phyloP scores from a whole-genome alignment of 345 rosid species.

The Boechera divaricarpa region DNA sequence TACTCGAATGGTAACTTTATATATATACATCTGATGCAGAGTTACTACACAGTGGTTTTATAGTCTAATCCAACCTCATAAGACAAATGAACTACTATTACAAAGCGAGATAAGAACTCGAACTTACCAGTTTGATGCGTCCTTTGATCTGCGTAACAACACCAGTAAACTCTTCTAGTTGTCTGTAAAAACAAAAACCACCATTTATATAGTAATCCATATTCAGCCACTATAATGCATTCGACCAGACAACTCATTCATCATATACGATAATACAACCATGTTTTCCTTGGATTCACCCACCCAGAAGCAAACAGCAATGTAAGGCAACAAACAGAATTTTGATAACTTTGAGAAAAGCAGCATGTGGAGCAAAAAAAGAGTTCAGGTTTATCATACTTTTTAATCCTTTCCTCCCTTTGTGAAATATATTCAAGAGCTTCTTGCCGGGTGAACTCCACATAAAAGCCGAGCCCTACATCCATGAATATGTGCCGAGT shows the following conservation, averaged over 20 bases:
- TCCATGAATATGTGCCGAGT: conserved; percentile 71
- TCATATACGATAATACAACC: conserved; percentile 2
- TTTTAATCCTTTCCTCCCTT: conserved; percentile 67
- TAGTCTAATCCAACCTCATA: not conserved
- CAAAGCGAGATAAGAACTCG: not conserved
- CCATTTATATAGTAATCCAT: not conserved
- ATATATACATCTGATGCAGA: not conserved
- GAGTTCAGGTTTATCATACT: conserved; percentile 45
- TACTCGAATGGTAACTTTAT: not conserved
- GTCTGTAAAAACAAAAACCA: conserved; percentile 52
- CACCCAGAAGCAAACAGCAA: not conserved
- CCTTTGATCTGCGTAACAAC: conserved; percentile 76
- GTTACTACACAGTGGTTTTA: not conserved
- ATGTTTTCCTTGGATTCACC: conserved; percentile 8
- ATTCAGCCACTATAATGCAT: not conserved
- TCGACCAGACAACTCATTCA: not conserved
- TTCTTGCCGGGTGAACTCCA: conserved; percentile 84
- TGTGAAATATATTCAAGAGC: conserved; percentile 64
- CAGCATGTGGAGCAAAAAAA: conserved; percentile 19
- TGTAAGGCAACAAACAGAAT: not conserved
- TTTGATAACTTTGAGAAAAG: conserved; percentile 12
- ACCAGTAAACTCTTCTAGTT: conserved; percentile 65
- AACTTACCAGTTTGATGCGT: conserved; percentile 74
- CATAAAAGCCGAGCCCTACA: conserved; percentile 81
- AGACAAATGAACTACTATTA: not conserved